Percentiles rank a stretch among this genome's conserved stretches.
Evolutionary conservation across 352 stramenopile genomes (phyloP).

Genomic region (Phytophthora pinifolia): DNA sequence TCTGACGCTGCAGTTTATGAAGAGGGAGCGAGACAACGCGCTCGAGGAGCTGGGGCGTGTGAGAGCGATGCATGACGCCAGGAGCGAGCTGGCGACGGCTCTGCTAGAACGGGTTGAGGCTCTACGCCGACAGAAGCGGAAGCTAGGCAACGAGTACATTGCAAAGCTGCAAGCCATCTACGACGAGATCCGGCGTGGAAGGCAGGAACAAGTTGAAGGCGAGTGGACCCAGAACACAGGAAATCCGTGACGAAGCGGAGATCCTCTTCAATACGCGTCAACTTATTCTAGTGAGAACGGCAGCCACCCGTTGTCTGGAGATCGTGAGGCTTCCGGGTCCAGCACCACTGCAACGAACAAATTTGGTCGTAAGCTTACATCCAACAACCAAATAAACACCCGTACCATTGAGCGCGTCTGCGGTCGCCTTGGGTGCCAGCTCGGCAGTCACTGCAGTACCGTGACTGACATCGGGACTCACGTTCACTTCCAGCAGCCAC

Average conservation of each 20-base stretch:
- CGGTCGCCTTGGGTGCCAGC: constrained; percentile 55
- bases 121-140: not conserved
- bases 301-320: constrained; percentile 27
- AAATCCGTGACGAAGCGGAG: too few relatives aligned
- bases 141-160: not conserved
- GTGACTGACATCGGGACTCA: constrained; percentile 86
- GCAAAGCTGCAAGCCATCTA: not conserved
- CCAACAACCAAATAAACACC: not conserved
- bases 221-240: too few relatives aligned
- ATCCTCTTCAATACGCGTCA: too few relatives aligned
- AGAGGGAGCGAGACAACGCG: not conserved
- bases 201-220: too few relatives aligned
- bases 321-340: constrained; percentile 5
- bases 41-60: not conserved
- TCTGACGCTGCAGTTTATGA: not conserved
- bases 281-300: constrained; percentile 1
- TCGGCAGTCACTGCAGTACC: constrained; percentile 58
- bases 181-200: not conserved
- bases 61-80: not conserved
- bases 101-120: not conserved
- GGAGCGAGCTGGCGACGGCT: not conserved
- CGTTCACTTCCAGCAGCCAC: constrained; percentile 88
- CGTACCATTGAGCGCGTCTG: constrained; percentile 52
- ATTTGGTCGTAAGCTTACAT: not conserved
- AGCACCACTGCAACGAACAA: constrained; percentile 22